Evolutionary conservation across 345 rosid species (phyloP), one percentile per base, ranked within the genome.

Genomic region (Eucalyptus coolabah): DNA sequence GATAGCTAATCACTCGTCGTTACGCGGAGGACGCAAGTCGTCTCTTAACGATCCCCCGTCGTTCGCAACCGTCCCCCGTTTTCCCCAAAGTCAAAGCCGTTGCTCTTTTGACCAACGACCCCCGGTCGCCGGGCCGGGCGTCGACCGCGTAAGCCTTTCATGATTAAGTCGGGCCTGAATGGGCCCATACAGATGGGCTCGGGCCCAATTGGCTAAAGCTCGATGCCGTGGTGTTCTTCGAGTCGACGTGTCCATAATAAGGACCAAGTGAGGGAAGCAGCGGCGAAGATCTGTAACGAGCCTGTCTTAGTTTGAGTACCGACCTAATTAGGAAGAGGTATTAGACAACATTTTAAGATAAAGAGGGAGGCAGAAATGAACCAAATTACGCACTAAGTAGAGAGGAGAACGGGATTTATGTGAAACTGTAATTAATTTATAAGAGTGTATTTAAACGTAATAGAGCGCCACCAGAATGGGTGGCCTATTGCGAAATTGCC

Each of bases 351-450:
- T 56, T 56, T 11, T 10, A 5, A 9, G 13, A 24, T 56, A 56
- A 26, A 24, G 30, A 56, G 1, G 12, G 30, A 23, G 13, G 13
- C 3, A 24, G 6, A 56, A 56, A 56, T 23, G 30, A 56, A 56
- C 1, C 6, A 11, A 56, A 56, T 24, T 56, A 2, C 0, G 1
- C 30, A 24, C 6, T 0, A 2, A 56, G 21, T 2, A 56, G 5
- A 1, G 6, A 9, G 63, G 63, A 23, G 13, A 5, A 0, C 30
- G 2, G 6, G 30, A 56, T 56, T 56, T 56, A 56, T 24, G 30
- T 24, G 13, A 10, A 23, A 56, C 30, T 56, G 0, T 24, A 56
- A 56, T 24, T 10, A 56, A 56, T 10, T 56, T 56, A 10, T 11
- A 24, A 23, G 30, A 56, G 6, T 10, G 12, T 5, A 23, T 56